Percentiles rank a stretch among this genome's conserved stretches.
phyloP scores from a whole-genome alignment of 345 rosid genomes.

The Pugionium dolabratum region DNA sequence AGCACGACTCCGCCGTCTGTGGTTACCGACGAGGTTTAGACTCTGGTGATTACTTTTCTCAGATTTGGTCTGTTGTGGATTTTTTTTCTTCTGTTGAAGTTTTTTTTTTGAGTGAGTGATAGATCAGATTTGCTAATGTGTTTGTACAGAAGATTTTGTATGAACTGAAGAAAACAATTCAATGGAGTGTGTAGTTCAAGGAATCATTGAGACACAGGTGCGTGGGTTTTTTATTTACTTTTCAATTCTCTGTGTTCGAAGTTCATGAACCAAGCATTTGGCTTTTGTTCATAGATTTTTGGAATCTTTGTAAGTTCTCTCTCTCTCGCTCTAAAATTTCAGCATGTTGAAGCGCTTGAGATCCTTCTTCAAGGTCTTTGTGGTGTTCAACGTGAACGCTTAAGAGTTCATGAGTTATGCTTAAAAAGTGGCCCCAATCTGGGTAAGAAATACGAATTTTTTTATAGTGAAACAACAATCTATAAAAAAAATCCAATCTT shows the following conservation, averaged over 20 bases:
- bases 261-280: too few species aligned
- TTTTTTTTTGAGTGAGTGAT: not conserved
- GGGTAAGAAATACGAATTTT: conserved; percentile 41
- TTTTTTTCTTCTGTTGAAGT: not conserved
- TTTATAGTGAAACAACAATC: too few species aligned
- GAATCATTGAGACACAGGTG: conserved; percentile 76
- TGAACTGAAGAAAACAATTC: conserved; percentile 19
- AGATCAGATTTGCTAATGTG: not conserved
- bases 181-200: conserved; percentile 82
- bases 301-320: too few species aligned
- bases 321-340: conserved; percentile 4
- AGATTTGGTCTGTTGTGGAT: too few species aligned
- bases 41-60: too few species aligned
- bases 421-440: conserved; percentile 78
- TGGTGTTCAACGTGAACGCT: conserved; percentile 84
- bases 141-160: conserved; percentile 17
- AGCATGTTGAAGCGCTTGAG: conserved; percentile 99
- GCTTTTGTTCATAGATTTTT: too few species aligned
- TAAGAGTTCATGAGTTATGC: conserved; percentile 87
- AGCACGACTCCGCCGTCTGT: too few species aligned
- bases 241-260: too few species aligned
- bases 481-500: not conserved
- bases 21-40: too few species aligned
- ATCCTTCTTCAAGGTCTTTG: conserved; percentile 98
- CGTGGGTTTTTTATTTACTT: not conserved